Base-by-base conservation (phyloP, 2,329 filamentous ascomycete species). In the Colletotrichum liaoningense region DNA sequence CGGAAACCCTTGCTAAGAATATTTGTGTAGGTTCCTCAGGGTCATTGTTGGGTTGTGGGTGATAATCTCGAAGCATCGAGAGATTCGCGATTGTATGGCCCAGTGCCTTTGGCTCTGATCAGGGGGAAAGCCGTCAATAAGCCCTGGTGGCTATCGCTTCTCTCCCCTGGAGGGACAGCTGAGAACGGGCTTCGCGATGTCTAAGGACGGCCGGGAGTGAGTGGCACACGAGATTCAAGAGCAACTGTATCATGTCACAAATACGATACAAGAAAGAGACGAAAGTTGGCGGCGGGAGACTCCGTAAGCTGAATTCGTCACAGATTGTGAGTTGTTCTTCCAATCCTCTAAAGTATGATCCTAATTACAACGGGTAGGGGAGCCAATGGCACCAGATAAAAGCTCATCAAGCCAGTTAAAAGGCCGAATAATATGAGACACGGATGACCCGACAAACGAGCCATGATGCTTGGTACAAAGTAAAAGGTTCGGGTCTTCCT, bases 21-120 rank as follows among this genome's bases (percentile, higher is more conserved):
- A n/a, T 26, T 16, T 59, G 5, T 19, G 11, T 79, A 97, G 94
- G 91, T 99, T 19, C 97, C 97, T 0, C 87, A 93, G 79, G 97
- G 97, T 1, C 97, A 99, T 86, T 97, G 95, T 79, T 98, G 95
- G 91, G 86, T 98, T 7, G 90, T 92, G 3, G 97, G 97, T 3
- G 97, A 99, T 82, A 98, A 98, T 82, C 80, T 98, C 74, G 88
- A 91, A 3, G 93, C 90, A 78, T 98, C 95, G 28, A 87, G 94
- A 76, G 97, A 99, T 85, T 98, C 95, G 56, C 91, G 97, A 74
- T 87, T 92, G 54, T 98, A 93, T 84, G 97, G 97, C 0, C 95
- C 97, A 0, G 81, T 99, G 33, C 97, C 97, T 0, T 85, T 99
- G 79, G 96, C 91, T 1, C 85, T 99, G 75, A 90, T 99, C 57